Conservation (phyloP, 2,329 filamentous ascomycete genomes). For the Blastomyces percursus region DNA sequence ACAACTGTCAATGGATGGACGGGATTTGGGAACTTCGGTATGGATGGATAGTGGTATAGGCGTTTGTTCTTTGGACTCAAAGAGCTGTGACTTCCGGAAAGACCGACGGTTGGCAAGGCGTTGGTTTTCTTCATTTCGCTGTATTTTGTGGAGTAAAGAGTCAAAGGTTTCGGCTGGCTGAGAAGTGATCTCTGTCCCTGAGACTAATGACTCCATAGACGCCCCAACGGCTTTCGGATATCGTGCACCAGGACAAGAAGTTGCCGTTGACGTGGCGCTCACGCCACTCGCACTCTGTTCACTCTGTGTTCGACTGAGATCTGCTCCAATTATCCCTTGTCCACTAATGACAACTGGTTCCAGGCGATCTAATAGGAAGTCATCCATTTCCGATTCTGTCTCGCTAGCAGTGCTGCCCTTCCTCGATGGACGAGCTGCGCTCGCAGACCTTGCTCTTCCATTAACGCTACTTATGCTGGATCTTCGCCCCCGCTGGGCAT, state of each 20-base stretch:
- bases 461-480: constrained; percentile 32
- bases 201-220: constrained; percentile 26
- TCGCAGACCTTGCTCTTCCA: constrained; percentile 32
- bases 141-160: constrained; percentile 9
- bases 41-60: constrained; percentile 17
- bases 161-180: constrained; percentile 27
- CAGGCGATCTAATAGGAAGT: constrained; percentile 38
- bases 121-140: constrained; percentile 2
- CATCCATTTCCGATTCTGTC: constrained; percentile 36
- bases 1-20: constrained; percentile 18
- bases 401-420: constrained; percentile 34
- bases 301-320: constrained; percentile 30
- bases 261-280: constrained; percentile 23
- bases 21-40: constrained; percentile 16
- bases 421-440: constrained; percentile 29
- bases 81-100: constrained; percentile 19
- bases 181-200: constrained; percentile 18
- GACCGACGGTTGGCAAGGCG: constrained; percentile 18
- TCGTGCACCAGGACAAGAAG: constrained; percentile 16
- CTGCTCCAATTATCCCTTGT: constrained; percentile 28
- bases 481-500: constrained; percentile 36
- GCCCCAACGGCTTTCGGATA: constrained; percentile 21
- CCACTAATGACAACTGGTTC: constrained; percentile 42
- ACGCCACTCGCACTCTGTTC: constrained; percentile 30
- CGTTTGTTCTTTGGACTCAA: constrained; percentile 15